phyloP scores from a whole-genome alignment of 768 basidiomycete genomes.

The Rickenella mellea region DNA sequence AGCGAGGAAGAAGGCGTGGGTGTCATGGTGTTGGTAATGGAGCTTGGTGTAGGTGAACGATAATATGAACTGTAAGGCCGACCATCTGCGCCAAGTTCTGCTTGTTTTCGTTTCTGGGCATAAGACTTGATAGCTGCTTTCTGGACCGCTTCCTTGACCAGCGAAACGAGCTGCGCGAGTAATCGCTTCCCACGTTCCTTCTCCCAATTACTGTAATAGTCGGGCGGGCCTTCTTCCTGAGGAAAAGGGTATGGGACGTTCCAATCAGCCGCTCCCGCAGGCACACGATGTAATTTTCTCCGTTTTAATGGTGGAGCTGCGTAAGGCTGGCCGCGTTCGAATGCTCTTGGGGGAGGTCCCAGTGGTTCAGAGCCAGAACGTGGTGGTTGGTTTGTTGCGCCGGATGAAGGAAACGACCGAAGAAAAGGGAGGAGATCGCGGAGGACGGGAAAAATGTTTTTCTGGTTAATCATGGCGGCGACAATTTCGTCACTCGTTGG shows the following conservation, averaged over 20 bases:
- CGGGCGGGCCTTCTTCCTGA: slow-evolving; percentile 58
- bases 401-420: slow-evolving; percentile 3
- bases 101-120: slow-evolving; percentile 17
- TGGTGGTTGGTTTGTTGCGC: not conserved
- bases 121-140: slow-evolving; percentile 53
- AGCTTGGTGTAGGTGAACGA: slow-evolving; percentile 9
- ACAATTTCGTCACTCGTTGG: slow-evolving; percentile 54
- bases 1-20: slow-evolving; percentile 15
- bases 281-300: slow-evolving; percentile 55
- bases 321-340: too few species aligned
- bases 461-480: slow-evolving; percentile 47
- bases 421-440: slow-evolving; percentile 32
- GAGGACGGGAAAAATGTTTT: slow-evolving; percentile 58
- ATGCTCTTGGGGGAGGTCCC: slow-evolving; percentile 5
- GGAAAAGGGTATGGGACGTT: slow-evolving; percentile 74
- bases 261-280: slow-evolving; percentile 77
- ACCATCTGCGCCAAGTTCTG: slow-evolving; percentile 7
- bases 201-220: slow-evolving; percentile 60
- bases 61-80: not conserved
- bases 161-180: slow-evolving; percentile 45
- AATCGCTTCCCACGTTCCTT: slow-evolving; percentile 53
- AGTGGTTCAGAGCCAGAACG: slow-evolving; percentile 1
- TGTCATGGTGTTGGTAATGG: too few species aligned
- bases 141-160: slow-evolving; percentile 51
- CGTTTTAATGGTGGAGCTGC: slow-evolving; percentile 35